Conservation (phyloP, 1,284 basidiomycete species). For the Phlebopus sp. region DNA sequence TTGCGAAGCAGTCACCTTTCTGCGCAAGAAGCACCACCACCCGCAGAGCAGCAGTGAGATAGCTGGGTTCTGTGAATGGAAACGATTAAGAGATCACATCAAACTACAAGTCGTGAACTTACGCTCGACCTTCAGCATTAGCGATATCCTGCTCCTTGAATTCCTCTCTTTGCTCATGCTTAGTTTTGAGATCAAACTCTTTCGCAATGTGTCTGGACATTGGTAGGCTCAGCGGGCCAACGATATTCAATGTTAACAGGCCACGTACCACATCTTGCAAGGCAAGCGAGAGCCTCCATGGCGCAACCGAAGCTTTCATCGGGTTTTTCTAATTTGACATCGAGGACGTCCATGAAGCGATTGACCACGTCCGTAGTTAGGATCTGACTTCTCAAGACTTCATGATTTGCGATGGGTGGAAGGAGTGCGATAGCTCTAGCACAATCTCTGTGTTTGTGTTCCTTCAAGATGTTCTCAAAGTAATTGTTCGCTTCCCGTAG, state of each 20-base stretch:
- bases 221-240: neutral
- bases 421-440: conserved; percentile 25
- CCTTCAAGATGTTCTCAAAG: conserved; percentile 11
- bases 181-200: conserved; percentile 10
- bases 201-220: conserved; percentile 8
- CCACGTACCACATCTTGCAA: conserved; percentile 22
- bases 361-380: conserved; percentile 17
- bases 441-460: conserved; percentile 14
- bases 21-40: conserved; percentile 18
- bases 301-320: conserved; percentile 15
- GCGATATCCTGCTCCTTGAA: conserved; percentile 11
- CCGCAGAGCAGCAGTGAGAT: conserved; percentile 17
- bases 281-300: conserved; percentile 23
- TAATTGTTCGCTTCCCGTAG: conserved; percentile 10
- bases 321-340: conserved; percentile 5
- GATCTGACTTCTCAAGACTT: conserved; percentile 11
- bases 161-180: neutral
- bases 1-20: conserved; percentile 6
- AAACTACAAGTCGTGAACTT: neutral
- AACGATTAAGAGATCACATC: neutral
- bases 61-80: conserved; percentile 9
- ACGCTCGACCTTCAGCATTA: conserved; percentile 16
- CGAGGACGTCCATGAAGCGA: conserved; percentile 14
- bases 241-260: neutral
- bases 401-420: conserved; percentile 17